Percentiles rank a stretch among this genome's conserved stretches.
Evolutionary conservation across 2,329 filamentous ascomycete species (phyloP).

Genomic region (Cryphonectria japonica): DNA sequence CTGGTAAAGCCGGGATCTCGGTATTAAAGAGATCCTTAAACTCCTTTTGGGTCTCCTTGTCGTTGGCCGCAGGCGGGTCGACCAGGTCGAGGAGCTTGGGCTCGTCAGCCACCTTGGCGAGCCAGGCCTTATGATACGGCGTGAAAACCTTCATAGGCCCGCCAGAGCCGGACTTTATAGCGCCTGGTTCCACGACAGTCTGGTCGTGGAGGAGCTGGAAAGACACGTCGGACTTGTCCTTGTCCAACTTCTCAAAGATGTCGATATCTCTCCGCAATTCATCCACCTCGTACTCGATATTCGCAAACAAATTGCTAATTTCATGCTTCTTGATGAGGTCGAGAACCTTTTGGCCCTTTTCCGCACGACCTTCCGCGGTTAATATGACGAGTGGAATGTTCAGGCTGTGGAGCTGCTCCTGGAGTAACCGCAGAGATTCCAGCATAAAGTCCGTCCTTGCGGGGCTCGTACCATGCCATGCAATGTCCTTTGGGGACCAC

Average conservation of each 20-base stretch:
- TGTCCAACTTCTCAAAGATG: conserved; percentile 29
- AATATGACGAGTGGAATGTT: conserved; percentile 33
- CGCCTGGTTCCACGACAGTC: conserved; percentile 32
- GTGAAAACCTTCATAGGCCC: conserved; percentile 34
- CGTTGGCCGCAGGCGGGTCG: conserved; percentile 35
- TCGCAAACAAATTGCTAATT: conserved; percentile 34
- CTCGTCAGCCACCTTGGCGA: conserved; percentile 47
- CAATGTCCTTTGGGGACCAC: conserved; percentile 33
- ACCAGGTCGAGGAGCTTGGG: conserved; percentile 51
- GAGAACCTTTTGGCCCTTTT: conserved; percentile 29
- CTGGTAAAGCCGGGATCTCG: conserved; percentile 36
- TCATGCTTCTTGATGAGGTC: conserved; percentile 30
- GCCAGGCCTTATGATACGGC: conserved; percentile 35
- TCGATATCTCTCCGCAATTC: conserved; percentile 35
- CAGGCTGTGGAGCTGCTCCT: conserved; percentile 30
- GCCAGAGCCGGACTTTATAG: conserved; percentile 30
- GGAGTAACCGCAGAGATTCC: conserved; percentile 31
- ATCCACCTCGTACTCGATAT: conserved; percentile 36
- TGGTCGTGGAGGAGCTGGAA: conserved; percentile 34
- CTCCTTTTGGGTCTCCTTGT: conserved; percentile 38
- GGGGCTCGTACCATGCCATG: conserved; percentile 35
- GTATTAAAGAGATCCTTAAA: conserved; percentile 36
- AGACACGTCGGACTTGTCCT: conserved; percentile 1
- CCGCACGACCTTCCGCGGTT: conserved; percentile 27
- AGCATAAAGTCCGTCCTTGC: conserved; percentile 34